Evolutionary conservation across 257 asterid species (phyloP).

Genomic region (Dorcoceras hygrometricum): DNA sequence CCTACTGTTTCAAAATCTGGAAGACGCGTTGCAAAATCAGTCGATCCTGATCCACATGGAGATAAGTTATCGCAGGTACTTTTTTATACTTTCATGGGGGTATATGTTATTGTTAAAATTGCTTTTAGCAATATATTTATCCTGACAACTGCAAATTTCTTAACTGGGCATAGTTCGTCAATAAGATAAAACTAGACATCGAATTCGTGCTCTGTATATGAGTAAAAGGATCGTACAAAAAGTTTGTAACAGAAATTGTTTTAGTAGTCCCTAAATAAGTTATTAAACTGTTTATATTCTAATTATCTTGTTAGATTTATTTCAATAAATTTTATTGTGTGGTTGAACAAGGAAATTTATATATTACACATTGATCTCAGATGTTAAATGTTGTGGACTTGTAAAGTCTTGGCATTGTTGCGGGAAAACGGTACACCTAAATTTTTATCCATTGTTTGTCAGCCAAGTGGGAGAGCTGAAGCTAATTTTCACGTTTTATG

Average conservation of each 20-base stretch:
- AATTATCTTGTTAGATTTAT: too few relatives aligned
- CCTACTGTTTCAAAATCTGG: conserved; percentile 64
- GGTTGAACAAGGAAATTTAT: not conserved
- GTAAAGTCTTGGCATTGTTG: not conserved
- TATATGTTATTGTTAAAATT: conserved; percentile 7
- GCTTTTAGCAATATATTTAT: conserved; percentile 12
- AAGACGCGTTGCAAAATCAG: conserved; percentile 76
- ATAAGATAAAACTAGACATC: too few relatives aligned
- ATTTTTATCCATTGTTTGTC: not conserved
- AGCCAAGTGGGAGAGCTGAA: not conserved
- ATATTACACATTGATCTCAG: not conserved
- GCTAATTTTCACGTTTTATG: too few relatives aligned
- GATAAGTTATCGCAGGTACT: conserved; percentile 80
- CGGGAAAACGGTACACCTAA: not conserved
- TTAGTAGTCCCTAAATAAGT: too few relatives aligned
- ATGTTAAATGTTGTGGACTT: not conserved
- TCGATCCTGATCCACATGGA: conserved; percentile 92
- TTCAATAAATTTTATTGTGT: not conserved
- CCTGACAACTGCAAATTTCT: not conserved
- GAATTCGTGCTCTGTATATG: too few relatives aligned
- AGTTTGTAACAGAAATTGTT: too few relatives aligned
- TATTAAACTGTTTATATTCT: too few relatives aligned
- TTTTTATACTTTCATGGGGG: conserved; percentile 14
- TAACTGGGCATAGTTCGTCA: not conserved
- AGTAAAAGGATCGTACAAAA: too few relatives aligned